These are phyloP conservation scores for Microcera coccophila DNA, from an alignment of 2,329 filamentous ascomycete genomes.

Conservation along the genomic window DNA sequence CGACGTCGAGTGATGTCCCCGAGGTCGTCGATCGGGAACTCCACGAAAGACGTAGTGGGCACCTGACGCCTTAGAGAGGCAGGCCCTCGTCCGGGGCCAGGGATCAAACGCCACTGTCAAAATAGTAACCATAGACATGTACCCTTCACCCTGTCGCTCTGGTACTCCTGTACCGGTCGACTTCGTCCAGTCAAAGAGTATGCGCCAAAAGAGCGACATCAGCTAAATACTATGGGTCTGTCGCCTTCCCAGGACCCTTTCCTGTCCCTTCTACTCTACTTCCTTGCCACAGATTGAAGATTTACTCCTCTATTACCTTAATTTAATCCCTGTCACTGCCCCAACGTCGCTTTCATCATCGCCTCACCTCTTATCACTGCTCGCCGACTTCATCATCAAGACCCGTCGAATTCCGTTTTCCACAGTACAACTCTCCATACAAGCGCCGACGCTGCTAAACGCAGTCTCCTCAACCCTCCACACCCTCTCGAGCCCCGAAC, in stretches of 20 bases:
- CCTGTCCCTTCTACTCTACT: constrained; percentile 12
- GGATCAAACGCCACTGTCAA: constrained; percentile 26
- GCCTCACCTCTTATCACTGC: constrained; percentile 1
- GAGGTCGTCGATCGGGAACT: constrained; percentile 17
- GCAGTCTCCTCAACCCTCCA: constrained; percentile 21
- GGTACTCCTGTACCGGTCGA: constrained; percentile 25
- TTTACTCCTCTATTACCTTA: constrained; percentile 4
- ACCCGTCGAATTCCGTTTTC: constrained; percentile 9
- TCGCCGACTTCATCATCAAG: neutral
- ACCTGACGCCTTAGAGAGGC: constrained; percentile 5
- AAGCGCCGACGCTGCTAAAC: constrained; percentile 23
- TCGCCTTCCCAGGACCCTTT: constrained; percentile 20
- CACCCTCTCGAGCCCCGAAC: constrained; percentile 22
- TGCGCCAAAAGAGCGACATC: constrained; percentile 22
- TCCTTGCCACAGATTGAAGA: constrained; percentile 16
- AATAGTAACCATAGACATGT: constrained; percentile 21
- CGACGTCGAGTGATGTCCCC: constrained; percentile 1
- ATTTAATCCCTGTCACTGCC: constrained; percentile 7
- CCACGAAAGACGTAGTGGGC: constrained; percentile 21
- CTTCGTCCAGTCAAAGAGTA: constrained; percentile 29
- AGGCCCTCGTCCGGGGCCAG: constrained; percentile 14
- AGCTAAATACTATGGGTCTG: constrained; percentile 30
- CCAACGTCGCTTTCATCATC: constrained; percentile 16
- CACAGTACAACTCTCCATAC: constrained; percentile 10
- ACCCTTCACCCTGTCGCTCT: constrained; percentile 21